Base-by-base conservation (phyloP, 2,329 filamentous ascomycete genomes). In the Podosphaera aphanis region DNA sequence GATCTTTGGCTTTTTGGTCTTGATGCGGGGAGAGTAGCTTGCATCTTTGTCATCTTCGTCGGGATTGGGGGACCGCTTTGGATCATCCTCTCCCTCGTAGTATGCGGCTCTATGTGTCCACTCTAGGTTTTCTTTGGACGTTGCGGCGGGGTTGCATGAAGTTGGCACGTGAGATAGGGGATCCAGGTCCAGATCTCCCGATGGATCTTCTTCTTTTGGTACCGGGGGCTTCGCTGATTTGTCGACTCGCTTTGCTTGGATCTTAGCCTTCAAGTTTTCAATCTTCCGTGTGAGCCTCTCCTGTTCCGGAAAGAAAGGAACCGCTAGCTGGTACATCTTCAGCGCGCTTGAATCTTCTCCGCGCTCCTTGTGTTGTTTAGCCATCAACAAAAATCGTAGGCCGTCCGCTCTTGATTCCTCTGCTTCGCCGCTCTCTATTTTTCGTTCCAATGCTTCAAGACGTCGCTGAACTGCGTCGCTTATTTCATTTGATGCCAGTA, bases 251-350 rank as follows among this genome's bases (percentile, higher is more conserved):
- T 59, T 62, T 11, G 56, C 56, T 11, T 58, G 57, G 31, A 82
- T 59, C 52, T 73, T 69, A 1, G 65, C 62, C 53, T 66, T 66
- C 47, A 84, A 57, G 51, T 70, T 69, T 44, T 75, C 69, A 51
- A 83, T 83, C 64, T 84, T 82, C 56, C 71, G 67, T 27, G 77
- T 54, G 27, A 85, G 66, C 62, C 88, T 93, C 43, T 75, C 70
- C 58, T 94, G 90, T 1, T 76, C 77, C 0, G 86, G 86, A 55
- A 95, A 95, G 61, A 75, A 90, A 0, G 83, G 80, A 45, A 84
- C 63, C 0, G 88, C 88, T 51, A 83, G 66, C 59, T 88, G 79
- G 57, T 93, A 94, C 74, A 90, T 88, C 53, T 74, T 76, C 49
- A 95, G 63, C 0, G 86, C 84, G 29, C 74, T 81, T 2, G 66